Evolutionary conservation across 768 basidiomycete species (phyloP).

Genomic region (Hericium erinaceus): DNA sequence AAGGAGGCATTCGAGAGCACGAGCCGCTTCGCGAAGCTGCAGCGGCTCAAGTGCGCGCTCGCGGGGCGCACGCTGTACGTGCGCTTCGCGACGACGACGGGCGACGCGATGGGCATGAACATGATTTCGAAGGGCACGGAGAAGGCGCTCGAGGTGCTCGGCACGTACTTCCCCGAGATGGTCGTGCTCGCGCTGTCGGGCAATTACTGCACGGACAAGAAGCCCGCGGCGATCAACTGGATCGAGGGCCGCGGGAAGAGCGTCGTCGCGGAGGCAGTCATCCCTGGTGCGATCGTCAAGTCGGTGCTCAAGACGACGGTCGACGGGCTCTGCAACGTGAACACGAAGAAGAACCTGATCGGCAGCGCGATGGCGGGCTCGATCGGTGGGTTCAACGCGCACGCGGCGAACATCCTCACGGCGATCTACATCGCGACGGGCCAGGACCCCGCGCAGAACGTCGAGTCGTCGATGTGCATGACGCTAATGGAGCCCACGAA

Average conservation of each 20-base stretch:
- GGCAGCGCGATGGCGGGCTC: constrained; percentile 98
- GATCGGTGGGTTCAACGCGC: constrained; percentile 98
- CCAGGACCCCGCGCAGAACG: constrained; percentile 98
- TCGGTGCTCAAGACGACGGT: constrained; percentile 94
- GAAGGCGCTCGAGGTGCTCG: constrained; percentile 78
- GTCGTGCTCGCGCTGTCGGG: constrained; percentile 83
- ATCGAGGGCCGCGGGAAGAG: constrained; percentile 98
- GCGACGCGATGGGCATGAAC: constrained; percentile 99
- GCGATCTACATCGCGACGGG: constrained; percentile 94
- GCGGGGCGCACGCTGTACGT: constrained; percentile 92
- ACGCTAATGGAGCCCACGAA: constrained; percentile 97
- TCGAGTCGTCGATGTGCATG: constrained; percentile 97
- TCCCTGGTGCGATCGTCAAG: constrained; percentile 84
- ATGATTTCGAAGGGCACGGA: constrained; percentile 99
- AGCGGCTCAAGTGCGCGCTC: constrained; percentile 78
- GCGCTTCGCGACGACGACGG: constrained; percentile 88
- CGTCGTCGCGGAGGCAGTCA: constrained; percentile 90
- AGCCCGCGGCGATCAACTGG: constrained; percentile 99
- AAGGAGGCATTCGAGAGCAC: constrained; percentile 90
- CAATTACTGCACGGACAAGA: constrained; percentile 99
- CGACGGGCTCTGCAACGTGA: constrained; percentile 78
- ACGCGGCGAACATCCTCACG: constrained; percentile 95
- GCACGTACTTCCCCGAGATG: constrained; percentile 83
- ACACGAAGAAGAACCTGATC: constrained; percentile 93
- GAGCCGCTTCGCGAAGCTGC: constrained; percentile 83